A percentile compares a stretch with the other conserved stretches of the same genome.
These are phyloP conservation scores for Marasmius oreades DNA, from an alignment of 1,284 basidiomycete genomes.

Conservation along the genomic window DNA sequence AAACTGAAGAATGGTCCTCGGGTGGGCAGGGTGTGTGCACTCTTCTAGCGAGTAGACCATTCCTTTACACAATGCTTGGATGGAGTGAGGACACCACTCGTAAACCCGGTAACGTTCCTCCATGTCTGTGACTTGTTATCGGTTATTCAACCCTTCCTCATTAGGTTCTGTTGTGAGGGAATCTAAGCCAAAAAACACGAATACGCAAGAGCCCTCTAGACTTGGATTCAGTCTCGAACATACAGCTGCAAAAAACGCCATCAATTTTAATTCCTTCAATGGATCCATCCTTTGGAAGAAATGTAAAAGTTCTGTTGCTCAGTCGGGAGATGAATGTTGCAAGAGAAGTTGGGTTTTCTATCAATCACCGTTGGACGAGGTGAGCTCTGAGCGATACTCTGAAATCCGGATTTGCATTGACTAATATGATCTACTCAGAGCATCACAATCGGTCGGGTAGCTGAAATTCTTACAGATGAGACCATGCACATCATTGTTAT, in stretches of 20 bases:
- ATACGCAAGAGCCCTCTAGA: not conserved
- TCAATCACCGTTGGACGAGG: not conserved
- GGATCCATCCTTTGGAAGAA: not conserved
- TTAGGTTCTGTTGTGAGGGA: not conserved
- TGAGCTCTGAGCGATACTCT: not conserved
- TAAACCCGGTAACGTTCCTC: not conserved
- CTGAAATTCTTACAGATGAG: conserved; percentile 6
- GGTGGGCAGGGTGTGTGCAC: conserved; percentile 8
- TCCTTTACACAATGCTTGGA: conserved; percentile 10
- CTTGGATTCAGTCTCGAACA: not conserved
- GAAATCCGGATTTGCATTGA: not conserved
- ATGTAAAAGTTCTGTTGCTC: conserved; percentile 1
- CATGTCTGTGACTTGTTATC: not conserved
- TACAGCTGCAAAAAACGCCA: not conserved
- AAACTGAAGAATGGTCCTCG: conserved; percentile 9
- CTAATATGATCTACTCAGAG: not conserved
- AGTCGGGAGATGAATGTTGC: not conserved
- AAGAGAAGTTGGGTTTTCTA: conserved; percentile 10
- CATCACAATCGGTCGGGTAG: conserved; percentile 4
- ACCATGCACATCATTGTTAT: conserved; percentile 4
- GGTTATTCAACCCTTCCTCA: not conserved
- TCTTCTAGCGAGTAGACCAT: conserved; percentile 1
- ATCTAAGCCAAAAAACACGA: not conserved
- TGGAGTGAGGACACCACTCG: not conserved
- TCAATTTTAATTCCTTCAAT: not conserved